Evolutionary conservation across 2,329 filamentous ascomycete genomes (phyloP).

Genomic region (Sporothrix dimorphospora): DNA sequence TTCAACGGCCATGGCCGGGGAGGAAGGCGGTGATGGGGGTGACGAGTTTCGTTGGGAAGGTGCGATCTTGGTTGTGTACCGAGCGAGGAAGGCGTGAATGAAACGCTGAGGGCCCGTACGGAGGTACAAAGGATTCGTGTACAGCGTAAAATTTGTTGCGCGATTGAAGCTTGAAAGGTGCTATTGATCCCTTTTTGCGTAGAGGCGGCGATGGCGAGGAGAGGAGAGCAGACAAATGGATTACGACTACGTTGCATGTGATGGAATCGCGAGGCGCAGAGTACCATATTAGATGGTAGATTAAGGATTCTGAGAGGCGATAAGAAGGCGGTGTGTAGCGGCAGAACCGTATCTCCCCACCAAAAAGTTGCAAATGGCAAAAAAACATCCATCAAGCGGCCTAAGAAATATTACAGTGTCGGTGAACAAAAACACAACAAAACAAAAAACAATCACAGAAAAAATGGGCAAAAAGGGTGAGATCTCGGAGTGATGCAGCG

Average conservation of each 20-base stretch:
- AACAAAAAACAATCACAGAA: not conserved
- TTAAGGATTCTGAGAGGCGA: not conserved
- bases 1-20: conserved; percentile 24
- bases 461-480: conserved; percentile 34
- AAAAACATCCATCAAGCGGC: not conserved
- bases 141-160: too few species aligned
- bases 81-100: not conserved
- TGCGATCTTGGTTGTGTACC: not conserved
- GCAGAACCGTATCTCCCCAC: conserved; percentile 26
- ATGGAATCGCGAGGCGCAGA: conserved; percentile 14
- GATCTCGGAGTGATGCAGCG: not conserved
- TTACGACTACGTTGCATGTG: conserved; percentile 27
- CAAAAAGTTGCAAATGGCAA: conserved; percentile 26
- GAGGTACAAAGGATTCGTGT: too few species aligned
- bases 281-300: not conserved
- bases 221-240: not conserved
- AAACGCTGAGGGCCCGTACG: not conserved
- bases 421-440: conserved; percentile 12
- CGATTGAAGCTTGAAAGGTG: not conserved
- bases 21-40: not conserved
- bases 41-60: not conserved
- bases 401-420: conserved; percentile 7
- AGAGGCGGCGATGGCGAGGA: not conserved
- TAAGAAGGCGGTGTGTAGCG: conserved; percentile 28
- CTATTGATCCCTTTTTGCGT: not conserved